Evolutionary conservation across 139 green algal species (phyloP), one percentile per base, ranked within the genome.

Genomic region (Eudorina sp.): DNA sequence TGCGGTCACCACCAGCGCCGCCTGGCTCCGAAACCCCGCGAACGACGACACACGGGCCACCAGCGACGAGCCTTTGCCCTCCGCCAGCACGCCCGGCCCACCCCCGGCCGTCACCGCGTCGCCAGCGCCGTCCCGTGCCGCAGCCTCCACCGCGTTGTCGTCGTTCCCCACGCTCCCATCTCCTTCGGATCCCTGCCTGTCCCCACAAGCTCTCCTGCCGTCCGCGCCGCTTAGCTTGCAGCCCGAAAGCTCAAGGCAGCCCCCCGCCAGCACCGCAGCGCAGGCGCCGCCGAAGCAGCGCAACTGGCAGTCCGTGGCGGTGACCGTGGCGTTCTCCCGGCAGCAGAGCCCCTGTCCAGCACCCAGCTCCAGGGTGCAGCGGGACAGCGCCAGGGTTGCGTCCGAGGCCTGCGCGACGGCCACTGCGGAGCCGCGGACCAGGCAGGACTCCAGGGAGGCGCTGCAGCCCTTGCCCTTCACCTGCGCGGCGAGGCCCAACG

Each of bases 401-500:
- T 88, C 82, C 8, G 60, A 53, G 45, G 48, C 82, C 46, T 41
- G 46, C 4, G 60, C 64, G 18, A 46, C 66, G 1, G 64, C 64
- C 31, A n/a, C 0, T 4, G 46, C 14, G 25, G 38, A 51, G 36
- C 82, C 82, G 16, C 46, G n/a, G 19, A 88, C 4, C 29, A 41
- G 9, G 82, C 82, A 80, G 82, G 3, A 2, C 6, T 51, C 48
- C 7, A 36, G 27, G 48, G 25, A 16, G 23, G 53, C 18, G 66
- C 34, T 55, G 64, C 82, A 88, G 64, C 82, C 82, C 66, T 88
- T 88, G 64, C 82, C 82, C 66, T 88, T 88, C 31, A 80, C 66
- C 64, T 86, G 79, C 74, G 25, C 51, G 51, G 51, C 51, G 13
- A 58, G n/a, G n/a, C n/a, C n/a, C n/a, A n/a, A n/a, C n/a, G n/a